Evolutionary conservation across 768 basidiomycete genomes (phyloP), one percentile per base, ranked within the genome.

Genomic region (Cyclocybe cylindracea): DNA sequence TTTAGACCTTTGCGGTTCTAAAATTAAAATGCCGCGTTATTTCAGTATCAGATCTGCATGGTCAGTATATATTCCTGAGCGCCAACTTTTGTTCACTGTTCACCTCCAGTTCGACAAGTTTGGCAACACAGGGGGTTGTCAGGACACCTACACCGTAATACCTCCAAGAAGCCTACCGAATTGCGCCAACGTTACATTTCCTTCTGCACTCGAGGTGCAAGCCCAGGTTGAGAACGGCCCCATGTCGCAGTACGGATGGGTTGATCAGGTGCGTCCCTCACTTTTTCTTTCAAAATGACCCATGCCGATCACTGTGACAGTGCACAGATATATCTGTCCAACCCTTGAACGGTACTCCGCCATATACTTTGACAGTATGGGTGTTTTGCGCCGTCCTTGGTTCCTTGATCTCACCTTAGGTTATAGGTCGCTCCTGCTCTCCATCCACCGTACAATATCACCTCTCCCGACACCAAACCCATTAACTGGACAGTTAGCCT

Each of bases 41-140:
- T 48, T 29, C 61, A 83, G 78, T 86, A 83, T 63, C 83, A 85
- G 71, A 80, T 83, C 58, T 86, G 84, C 71, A 85, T 86, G 84
- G 83, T 84, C 38, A 45, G 71, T 43, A 14, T 35, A 45, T 38
- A 14, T n/a, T 34, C 39, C 24, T 4, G 11, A 35, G 11, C 7
- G 11, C 32, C 10, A 19, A n/a, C 29, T 13, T 7, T 33, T 19
- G 11, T 48, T 45, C 29, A 38, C 18, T 8, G 35, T 38, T 42
- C 10, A 32, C 36, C 43, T 49, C 44, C 42, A 84, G 83, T 81
- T 83, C 51, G 85, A 83, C 56, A 73, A 64, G 39, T 76, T 76
- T 33, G 83, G 83, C 4, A 78, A 77, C 53, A 75, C 82, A 1
- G 85, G 85, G 14, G 85, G 85, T 8, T 86, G 85, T 58, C 80